phyloP scores from a whole-genome alignment of 768 basidiomycete species.

The Boletus sp. region DNA sequence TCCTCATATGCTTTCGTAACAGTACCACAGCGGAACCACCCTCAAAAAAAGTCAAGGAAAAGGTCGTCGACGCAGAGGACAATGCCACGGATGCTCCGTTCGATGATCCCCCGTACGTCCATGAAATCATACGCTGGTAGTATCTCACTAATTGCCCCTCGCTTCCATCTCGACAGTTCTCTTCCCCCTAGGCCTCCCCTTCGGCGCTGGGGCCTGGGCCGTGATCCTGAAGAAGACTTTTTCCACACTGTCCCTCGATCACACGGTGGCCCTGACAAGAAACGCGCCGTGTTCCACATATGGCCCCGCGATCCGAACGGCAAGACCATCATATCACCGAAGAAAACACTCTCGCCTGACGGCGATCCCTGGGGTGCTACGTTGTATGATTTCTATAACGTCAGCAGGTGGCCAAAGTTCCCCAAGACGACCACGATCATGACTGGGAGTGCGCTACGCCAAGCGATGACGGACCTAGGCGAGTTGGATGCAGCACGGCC shows the following conservation, averaged over 20 bases:
- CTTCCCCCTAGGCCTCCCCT: not conserved
- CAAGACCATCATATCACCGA: not conserved
- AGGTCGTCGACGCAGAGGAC: not conserved
- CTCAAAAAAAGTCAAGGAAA: not conserved
- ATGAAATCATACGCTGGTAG: no score
- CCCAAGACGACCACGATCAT: not conserved
- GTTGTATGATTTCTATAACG: slow-evolving; percentile 25
- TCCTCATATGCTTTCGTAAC: not conserved
- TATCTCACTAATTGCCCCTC: not conserved
- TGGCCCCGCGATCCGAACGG: slow-evolving; percentile 6
- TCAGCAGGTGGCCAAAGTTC: not conserved
- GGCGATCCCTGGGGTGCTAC: slow-evolving; percentile 28
- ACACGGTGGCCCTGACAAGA: not conserved
- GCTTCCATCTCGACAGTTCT: not conserved
- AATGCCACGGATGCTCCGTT: no score
- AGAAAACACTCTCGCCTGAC: slow-evolving; percentile 20
- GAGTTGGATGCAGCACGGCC: slow-evolving; percentile 15
- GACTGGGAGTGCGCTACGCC: slow-evolving; percentile 22
- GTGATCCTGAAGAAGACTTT: not conserved
- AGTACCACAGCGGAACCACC: not conserved
- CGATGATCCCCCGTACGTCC: not conserved
- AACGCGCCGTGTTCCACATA: not conserved
- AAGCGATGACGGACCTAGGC: slow-evolving; percentile 5
- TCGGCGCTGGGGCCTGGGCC: slow-evolving; percentile 9
- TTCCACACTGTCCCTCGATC: slow-evolving; percentile 4